Percentiles rank a stretch among this genome's conserved stretches.
Evolutionary conservation across 164 flowering plant genomes (phyloP).

Genomic region (Vitis labrusca): DNA sequence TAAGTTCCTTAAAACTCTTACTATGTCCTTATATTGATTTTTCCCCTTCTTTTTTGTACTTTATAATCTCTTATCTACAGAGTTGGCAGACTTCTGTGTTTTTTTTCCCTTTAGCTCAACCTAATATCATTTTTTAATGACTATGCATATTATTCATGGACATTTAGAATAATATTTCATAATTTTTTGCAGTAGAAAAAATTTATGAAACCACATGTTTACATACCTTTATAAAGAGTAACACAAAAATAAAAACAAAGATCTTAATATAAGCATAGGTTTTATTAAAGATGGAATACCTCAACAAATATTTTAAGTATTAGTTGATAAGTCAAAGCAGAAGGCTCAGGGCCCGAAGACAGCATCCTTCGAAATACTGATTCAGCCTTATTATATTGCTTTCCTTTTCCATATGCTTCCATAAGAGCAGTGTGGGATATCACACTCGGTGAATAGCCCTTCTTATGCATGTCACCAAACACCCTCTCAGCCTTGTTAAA

Average conservation of each 20-base stretch:
- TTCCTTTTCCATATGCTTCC: constrained; percentile 97
- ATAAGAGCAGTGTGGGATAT: constrained; percentile 87
- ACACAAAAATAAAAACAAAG: neutral
- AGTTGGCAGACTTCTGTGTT: too few species aligned
- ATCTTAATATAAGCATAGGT: neutral
- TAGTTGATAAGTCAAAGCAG: constrained; percentile 91
- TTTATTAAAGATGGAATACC: constrained; percentile 39
- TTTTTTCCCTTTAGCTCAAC: too few species aligned
- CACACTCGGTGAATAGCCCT: constrained; percentile 75
- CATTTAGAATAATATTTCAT: neutral
- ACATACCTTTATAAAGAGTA: neutral
- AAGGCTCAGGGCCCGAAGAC: constrained; percentile 91
- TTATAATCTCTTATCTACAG: too few species aligned
- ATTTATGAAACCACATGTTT: neutral
- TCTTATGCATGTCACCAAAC: constrained; percentile 67
- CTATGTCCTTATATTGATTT: too few species aligned
- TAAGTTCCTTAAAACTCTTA: too few species aligned
- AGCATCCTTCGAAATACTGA: constrained; percentile 90
- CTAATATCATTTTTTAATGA: too few species aligned
- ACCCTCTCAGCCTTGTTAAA: constrained; percentile 73
- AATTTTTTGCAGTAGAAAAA: neutral
- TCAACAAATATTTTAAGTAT: constrained; percentile 82
- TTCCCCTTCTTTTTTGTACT: too few species aligned
- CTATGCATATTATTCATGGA: too few species aligned
- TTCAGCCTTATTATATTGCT: constrained; percentile 77